Evolutionary conservation across 116 monocot genomes (phyloP), one percentile per base, ranked within the genome.

Genomic region (Trichopus zeylanicus): DNA sequence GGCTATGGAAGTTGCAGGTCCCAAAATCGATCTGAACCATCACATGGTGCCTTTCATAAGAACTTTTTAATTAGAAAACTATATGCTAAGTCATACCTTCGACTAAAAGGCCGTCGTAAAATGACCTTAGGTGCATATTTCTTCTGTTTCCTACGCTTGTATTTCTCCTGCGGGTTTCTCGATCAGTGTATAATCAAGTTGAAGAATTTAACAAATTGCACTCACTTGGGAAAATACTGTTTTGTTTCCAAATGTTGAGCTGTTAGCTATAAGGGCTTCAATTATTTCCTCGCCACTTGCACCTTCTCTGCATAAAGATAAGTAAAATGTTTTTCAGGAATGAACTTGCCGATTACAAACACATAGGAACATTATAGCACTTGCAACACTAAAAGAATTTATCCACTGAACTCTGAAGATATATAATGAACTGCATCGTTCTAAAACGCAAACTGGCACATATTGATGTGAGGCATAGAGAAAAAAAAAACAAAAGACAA

Each of bases 71-170:
- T 6, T 16, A 59, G n/a, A 33, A 31, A 26, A 35, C n/a, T n/a
- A 39, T 21, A 65, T 54, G 15, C 10, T 13, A 23, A 62, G 15
- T 2, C 28, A 54, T 65, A 97, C 97, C 97, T 91, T 72, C 91
- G 76, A 29, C 82, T 62, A 64, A 75, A 82, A 55, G 97, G 91
- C 24, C 91, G 97, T 57, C 97, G 79, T 16, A 97, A 39, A 66
- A 97, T 91, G 19, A 97, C 81, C 66, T 84, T 97, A 65, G 97
- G 97, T 61, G 91, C 97, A 79, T 87, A 87, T 80, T 97, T 97
- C 66, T 97, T 97, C 48, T 97, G 97, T 61, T 97, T 97, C 59
- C 75, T 87, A 28, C 81, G 56, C 59, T 68, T 91, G 70, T 97
- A 97, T 70, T 97, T 97, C 70, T 90, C 97, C 97, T 97, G 73